Evolutionary conservation across 2,329 filamentous ascomycete genomes (phyloP).

Genomic region (Elsinoe fawcettii): DNA sequence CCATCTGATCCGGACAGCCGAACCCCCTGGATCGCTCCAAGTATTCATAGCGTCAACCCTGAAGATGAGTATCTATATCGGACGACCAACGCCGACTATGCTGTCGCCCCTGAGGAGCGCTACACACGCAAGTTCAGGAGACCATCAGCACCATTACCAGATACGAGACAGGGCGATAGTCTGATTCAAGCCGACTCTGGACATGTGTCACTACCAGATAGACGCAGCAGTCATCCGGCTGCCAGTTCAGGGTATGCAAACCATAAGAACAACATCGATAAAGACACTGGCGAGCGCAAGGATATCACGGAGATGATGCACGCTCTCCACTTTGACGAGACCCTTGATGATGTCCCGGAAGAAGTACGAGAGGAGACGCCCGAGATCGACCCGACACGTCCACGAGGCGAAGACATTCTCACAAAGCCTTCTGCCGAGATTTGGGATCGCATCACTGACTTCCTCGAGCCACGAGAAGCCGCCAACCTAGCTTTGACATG

Average conservation of each 20-base stretch:
- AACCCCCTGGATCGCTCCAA: neutral
- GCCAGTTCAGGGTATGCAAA: neutral
- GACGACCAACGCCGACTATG: neutral
- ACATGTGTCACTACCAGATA: neutral
- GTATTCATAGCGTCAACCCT: neutral
- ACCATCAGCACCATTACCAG: neutral
- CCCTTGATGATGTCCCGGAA: conserved; percentile 29
- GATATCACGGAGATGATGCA: conserved; percentile 35
- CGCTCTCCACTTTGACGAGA: conserved; percentile 30
- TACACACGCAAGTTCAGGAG: neutral
- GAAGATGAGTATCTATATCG: conserved; percentile 5
- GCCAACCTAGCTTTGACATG: conserved; percentile 44
- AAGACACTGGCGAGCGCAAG: conserved; percentile 19
- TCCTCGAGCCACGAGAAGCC: conserved; percentile 39
- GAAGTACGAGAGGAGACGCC: conserved; percentile 16
- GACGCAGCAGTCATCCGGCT: neutral
- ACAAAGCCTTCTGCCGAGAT: conserved; percentile 38
- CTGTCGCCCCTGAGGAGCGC: neutral
- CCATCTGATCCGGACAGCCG: neutral
- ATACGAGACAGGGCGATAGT: neutral
- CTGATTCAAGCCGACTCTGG: neutral
- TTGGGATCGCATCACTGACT: conserved; percentile 40
- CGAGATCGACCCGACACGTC: conserved; percentile 16
- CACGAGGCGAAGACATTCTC: conserved; percentile 34
- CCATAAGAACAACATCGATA: conserved; percentile 16